Evolutionary conservation across 225 moss, liverwort and hornwort species (phyloP), one percentile per base, ranked within the genome.

Genomic region (Pleurozium schreberi): DNA sequence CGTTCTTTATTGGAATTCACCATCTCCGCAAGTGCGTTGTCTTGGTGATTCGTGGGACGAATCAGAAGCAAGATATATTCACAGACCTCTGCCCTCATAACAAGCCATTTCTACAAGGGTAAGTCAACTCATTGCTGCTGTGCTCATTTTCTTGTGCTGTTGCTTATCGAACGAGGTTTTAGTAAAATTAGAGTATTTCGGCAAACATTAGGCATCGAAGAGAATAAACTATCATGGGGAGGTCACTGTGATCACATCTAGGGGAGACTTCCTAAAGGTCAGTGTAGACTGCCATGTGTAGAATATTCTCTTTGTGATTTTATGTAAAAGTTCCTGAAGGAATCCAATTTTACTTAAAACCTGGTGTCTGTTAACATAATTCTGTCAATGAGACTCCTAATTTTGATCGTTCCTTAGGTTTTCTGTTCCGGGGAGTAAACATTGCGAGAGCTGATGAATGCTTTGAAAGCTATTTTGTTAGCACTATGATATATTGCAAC

Each of bases 81-180:
- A 96, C 96, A 55, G 95, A 96, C 71, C 89, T 95, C 82, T 89
- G 90, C 78, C 93, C 96, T 45, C 93, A 95, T 85, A 93, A 94
- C 86, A 95, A 94, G 89, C 63, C 71, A 17, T 96, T 95, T 89
- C 88, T 89, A 68, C 90, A 93, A 55, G 94, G 96, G 96, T 95
- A 75, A 89, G 87, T 75, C 16, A 50, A 43, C 78, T 60, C 47
- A 70, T 75, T 59, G 18, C 78, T 76, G 50, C 52, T 61, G 58
- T 76, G 23, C 81, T 74, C 55, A 42, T 89, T 81, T 53, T 70
- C 81, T 75, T 34, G 14, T 74, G 77, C 81, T 70, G 9, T 42
- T 76, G 58, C 27, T 67, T 73, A 59, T 17, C 59, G 34, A 59
- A 23, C 36, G 33, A n/a, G 84, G 40, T n/a, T 59, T 85, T 60